Percentiles rank a stretch among this genome's conserved stretches.
Evolutionary conservation across 768 basidiomycete genomes (phyloP).

Genomic region (Epithele typhae): DNA sequence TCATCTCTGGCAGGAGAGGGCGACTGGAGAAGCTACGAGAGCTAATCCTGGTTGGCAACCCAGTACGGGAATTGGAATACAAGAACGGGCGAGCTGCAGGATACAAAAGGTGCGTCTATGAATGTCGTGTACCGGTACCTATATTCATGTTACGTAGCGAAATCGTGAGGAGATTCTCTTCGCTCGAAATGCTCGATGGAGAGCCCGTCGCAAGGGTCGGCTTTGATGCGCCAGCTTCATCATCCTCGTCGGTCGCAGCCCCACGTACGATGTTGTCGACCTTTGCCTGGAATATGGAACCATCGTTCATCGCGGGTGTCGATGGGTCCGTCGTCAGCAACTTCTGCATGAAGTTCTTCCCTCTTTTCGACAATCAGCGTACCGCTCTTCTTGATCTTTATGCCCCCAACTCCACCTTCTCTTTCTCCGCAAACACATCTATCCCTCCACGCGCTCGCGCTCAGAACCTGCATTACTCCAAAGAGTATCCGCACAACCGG

Average conservation of each 20-base stretch:
- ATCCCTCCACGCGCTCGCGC: slow-evolving; percentile 77
- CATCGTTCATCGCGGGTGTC: slow-evolving; percentile 73
- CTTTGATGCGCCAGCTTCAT: slow-evolving; percentile 66
- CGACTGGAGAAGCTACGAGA: slow-evolving; percentile 65
- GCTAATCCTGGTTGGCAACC: slow-evolving; percentile 72
- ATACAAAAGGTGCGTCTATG: slow-evolving; percentile 59
- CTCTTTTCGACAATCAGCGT: slow-evolving; percentile 76
- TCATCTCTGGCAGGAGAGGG: slow-evolving; percentile 53
- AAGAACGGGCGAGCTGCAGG: slow-evolving; percentile 52
- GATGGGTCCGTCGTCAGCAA: slow-evolving; percentile 62
- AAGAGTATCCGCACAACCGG: slow-evolving; percentile 75
- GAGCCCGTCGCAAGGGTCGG: slow-evolving; percentile 75
- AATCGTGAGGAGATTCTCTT: slow-evolving; percentile 73
- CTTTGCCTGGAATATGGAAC: slow-evolving; percentile 74
- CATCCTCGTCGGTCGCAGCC: slow-evolving; percentile 34
- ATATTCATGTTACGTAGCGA: slow-evolving; percentile 39
- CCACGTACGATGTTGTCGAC: slow-evolving; percentile 54
- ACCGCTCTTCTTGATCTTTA: slow-evolving; percentile 67
- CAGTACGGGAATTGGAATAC: slow-evolving; percentile 58
- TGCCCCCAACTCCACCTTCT: slow-evolving; percentile 85
- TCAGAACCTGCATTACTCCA: slow-evolving; percentile 58
- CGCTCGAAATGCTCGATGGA: slow-evolving; percentile 80
- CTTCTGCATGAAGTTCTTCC: slow-evolving; percentile 83
- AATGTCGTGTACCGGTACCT: background rate
- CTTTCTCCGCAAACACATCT: slow-evolving; percentile 79